Percentiles rank a stretch among this genome's conserved stretches.
Evolutionary conservation across 257 asterid genomes (phyloP).

Genomic region (Solanum peruvianum): DNA sequence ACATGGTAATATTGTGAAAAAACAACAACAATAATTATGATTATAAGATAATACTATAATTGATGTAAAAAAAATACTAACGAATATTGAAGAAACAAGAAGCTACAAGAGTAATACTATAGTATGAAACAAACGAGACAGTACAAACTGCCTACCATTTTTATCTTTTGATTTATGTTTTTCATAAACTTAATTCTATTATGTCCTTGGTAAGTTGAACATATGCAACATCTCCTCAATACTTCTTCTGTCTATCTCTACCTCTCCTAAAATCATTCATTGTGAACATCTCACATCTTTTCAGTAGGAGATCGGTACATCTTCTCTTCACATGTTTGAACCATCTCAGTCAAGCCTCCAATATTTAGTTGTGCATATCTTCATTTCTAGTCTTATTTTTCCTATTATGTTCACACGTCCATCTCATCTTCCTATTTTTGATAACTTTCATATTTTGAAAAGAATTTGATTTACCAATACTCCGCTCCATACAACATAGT

Average conservation of each 20-base stretch:
- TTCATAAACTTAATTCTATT: too few species aligned
- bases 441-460: neutral
- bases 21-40: too few species aligned
- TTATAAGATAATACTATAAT: too few species aligned
- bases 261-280: too few species aligned
- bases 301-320: neutral
- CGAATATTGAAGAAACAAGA: neutral
- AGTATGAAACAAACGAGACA: neutral
- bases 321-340: neutral
- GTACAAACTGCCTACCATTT: neutral
- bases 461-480: neutral
- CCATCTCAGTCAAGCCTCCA: neutral
- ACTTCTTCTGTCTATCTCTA: neutral
- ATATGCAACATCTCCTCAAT: neutral
- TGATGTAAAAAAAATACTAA: neutral
- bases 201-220: neutral
- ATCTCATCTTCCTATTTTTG: neutral
- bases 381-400: neutral
- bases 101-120: neutral
- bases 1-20: neutral
- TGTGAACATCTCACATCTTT: neutral
- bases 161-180: neutral
- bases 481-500: too few species aligned
- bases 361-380: neutral
- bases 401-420: neutral